These are phyloP conservation scores for Tolypocladium pustulatum DNA, from an alignment of 2,329 filamentous ascomycete genomes.

Conservation along the genomic window DNA sequence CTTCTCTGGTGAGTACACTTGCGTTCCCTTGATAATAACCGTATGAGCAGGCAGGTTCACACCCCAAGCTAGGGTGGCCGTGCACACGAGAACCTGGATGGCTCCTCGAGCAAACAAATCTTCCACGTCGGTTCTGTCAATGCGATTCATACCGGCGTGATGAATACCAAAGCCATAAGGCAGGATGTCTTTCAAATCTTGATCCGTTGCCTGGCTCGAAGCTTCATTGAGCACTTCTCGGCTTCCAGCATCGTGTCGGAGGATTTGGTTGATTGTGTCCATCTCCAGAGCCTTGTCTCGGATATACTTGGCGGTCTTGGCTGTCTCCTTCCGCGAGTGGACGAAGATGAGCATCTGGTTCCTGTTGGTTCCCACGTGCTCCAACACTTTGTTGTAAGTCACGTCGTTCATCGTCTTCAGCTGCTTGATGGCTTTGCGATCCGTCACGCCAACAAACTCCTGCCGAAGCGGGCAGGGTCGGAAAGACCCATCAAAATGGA, in stretches of 20 bases:
- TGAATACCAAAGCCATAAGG: conserved; percentile 98
- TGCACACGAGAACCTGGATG: conserved; percentile 93
- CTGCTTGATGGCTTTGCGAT: conserved; percentile 98
- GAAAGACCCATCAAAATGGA: conserved; percentile 93
- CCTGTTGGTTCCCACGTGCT: conserved; percentile 83
- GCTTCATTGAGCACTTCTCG: conserved; percentile 82
- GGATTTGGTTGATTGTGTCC: conserved; percentile 92
- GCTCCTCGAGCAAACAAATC: conserved; percentile 86
- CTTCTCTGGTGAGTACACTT: conserved; percentile 96
- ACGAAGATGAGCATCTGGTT: conserved; percentile 99
- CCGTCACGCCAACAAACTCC: conserved; percentile 94
- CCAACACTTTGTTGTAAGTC: conserved; percentile 92
- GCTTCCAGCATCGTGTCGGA: conserved; percentile 85
- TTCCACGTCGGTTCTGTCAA: conserved; percentile 91
- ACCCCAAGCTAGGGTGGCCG: conserved; percentile 97
- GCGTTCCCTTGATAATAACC: conserved; percentile 97
- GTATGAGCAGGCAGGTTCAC: conserved; percentile 96
- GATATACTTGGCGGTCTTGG: conserved; percentile 93
- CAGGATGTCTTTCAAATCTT: conserved; percentile 84
- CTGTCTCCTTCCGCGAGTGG: conserved; percentile 94
- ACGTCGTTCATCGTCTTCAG: conserved; percentile 99
- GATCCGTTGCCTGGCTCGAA: conserved; percentile 69
- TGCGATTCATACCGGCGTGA: conserved; percentile 91
- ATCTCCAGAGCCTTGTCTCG: conserved; percentile 93
- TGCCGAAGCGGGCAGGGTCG: conserved; percentile 90